Base-by-base conservation (phyloP, 805 yeast species). In the Cyberlindnera euphorbiiphila region DNA sequence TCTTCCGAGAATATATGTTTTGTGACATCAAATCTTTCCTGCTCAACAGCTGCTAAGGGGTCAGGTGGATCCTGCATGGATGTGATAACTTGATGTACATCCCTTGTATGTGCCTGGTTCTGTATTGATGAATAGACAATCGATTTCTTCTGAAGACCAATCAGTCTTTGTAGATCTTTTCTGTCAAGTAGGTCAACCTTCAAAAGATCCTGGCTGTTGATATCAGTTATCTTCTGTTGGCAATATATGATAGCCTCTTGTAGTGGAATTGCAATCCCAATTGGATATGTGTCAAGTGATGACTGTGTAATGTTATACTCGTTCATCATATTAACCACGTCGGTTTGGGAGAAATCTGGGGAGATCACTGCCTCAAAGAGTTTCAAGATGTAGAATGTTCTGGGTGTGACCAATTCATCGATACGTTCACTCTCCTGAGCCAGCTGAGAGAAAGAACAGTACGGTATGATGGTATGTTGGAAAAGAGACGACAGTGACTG, bases 1-100 rank as follows among this genome's bases (percentile, higher is more conserved):
- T 91, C 98, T 29, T 74, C 71, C 12, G 80, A 76, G 54, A 87
- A 91, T 0, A 89, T 78, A 10, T 83, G 60, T 44, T 74, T 76
- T 2, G 91, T 78, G n/a, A 84, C 71, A 22, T 72, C 72, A 30
- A 80, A 71, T 32, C 82, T 64, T 39, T 81, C 89, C 4, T 80
- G 78, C 49, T 84, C 91, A 1, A 78, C 67, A 34, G 78, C 83
- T 0, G 87, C 78, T 25, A 71, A 54, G 2, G 74, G 56, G 4
- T 66, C 61, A 15, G 76, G 81, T 20, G 61, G 65, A 33, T 72
- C 68, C 26, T 59, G 55, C 37, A 68, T 47, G 34, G 66, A 51
- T 43, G 64, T 49, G 44, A 66, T 42, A 45, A 71, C 51, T 51
- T 72, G 62, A 46, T 66, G 50, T 46, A 69, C 48, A 49, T 72